Evolutionary conservation across 805 yeast genomes (phyloP), one percentile per base, ranked within the genome.

Genomic region (Zygoascus biomembranicola): DNA sequence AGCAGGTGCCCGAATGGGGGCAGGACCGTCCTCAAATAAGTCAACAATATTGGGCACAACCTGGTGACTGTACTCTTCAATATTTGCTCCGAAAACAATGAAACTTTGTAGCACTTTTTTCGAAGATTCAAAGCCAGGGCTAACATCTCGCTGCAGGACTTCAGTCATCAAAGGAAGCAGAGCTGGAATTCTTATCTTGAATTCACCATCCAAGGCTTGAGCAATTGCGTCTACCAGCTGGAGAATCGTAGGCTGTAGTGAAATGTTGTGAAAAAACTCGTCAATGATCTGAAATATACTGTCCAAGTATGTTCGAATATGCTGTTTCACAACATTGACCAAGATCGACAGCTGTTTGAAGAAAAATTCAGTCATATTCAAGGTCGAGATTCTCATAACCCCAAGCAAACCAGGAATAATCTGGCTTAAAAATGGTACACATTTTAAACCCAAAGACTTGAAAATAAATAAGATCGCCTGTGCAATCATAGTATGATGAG

Each of bases 381-480:
- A 82, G 2, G 90, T 85, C 54, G 72, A 66, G 1, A 83, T 75
- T 52, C 82, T 84, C 89, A 94, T 88, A 6, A 92, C 97, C 37
- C 77, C 77, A 32, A 89, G 75, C 57, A 94, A 82, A 0, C 95
- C 96, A 1, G 96, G 96, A 32, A 94, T 82, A 11, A 92, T 87
- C 54, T 88, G 88, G 31, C 86, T 86, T 53, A 95, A 70, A 66
- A 88, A 92, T n/a, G 90, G 82, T 14, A 90, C 94, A 68, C 97
- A 90, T 53, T 92, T 81, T 54, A 87, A 73, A 0, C 97, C 96
- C 57, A 94, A 73, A 1, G 95, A 85, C 66, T 87, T 89, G 74
- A 90, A 90, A 47, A 94, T 90, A 61, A 85, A 84, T 79, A 90
- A 85, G 44, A 94, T 85, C 0, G 98, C 95, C 62, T 90, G 97